Evolutionary conservation across 176 grass and related monocot genomes (phyloP).

Genomic region (Juncus inflexus): DNA sequence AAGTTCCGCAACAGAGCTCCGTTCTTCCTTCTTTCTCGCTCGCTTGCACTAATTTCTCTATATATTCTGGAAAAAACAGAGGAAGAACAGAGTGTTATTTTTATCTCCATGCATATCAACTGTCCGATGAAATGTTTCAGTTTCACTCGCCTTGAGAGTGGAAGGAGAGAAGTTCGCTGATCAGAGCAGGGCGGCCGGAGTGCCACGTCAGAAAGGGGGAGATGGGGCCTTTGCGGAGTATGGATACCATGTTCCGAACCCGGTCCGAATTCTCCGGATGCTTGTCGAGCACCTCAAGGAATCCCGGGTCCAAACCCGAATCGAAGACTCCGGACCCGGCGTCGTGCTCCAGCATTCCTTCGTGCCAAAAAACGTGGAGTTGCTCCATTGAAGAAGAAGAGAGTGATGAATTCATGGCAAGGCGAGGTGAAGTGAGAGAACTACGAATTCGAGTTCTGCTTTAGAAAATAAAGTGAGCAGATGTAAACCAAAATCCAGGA

Average conservation of each 20-base stretch:
- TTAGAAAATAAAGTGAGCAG: too few species aligned
- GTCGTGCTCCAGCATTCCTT: conserved; percentile 91
- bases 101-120: neutral
- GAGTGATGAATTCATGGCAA: conserved; percentile 5
- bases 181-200: conserved; percentile 52
- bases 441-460: too few species aligned
- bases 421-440: too few species aligned
- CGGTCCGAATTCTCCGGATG: conserved; percentile 89
- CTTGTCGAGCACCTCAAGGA: conserved; percentile 83
- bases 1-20: conserved; percentile 58
- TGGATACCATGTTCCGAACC: conserved; percentile 91
- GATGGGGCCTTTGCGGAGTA: conserved; percentile 74
- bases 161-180: conserved; percentile 62
- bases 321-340: conserved; percentile 75
- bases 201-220: conserved; percentile 64
- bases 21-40: conserved; percentile 51
- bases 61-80: conserved; percentile 53
- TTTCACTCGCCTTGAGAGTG: conserved; percentile 45
- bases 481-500: too few species aligned
- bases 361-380: conserved; percentile 81
- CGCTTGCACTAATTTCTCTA: conserved; percentile 69
- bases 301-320: conserved; percentile 74
- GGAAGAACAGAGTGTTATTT: neutral
- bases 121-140: too few species aligned
- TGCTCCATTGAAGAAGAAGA: neutral